Evolutionary conservation across 495 filamentous ascomycete species (phyloP).

Genomic region (Tuber umbilicatum): DNA sequence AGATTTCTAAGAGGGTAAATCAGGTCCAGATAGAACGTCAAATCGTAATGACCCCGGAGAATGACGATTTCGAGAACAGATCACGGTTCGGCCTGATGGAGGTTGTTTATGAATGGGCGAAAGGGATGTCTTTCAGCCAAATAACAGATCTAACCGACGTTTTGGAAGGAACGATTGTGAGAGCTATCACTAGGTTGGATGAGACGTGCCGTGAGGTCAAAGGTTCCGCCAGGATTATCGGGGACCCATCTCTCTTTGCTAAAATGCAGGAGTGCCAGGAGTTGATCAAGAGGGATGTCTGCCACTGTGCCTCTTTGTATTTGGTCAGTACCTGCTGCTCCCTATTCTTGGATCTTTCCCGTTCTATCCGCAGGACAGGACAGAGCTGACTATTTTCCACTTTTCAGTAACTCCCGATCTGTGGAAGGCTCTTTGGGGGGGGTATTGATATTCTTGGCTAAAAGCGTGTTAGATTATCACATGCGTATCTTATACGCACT

Average conservation of each 20-base stretch:
- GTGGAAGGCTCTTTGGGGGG: neutral
- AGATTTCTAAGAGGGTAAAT: slow-evolving; percentile 85
- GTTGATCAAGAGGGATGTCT: slow-evolving; percentile 92
- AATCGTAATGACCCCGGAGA: slow-evolving; percentile 78
- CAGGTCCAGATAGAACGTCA: slow-evolving; percentile 77
- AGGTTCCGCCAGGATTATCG: slow-evolving; percentile 90
- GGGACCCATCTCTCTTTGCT: slow-evolving; percentile 83
- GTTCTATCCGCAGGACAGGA: neutral
- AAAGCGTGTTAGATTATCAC: slow-evolving; percentile 1
- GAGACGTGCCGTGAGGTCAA: slow-evolving; percentile 97
- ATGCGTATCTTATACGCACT: neutral
- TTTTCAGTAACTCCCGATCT: slow-evolving; percentile 33
- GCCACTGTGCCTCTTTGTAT: slow-evolving; percentile 79
- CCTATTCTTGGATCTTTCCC: neutral
- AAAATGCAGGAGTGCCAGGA: slow-evolving; percentile 98
- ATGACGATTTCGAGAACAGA: slow-evolving; percentile 79
- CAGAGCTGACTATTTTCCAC: slow-evolving; percentile 21
- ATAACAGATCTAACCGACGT: slow-evolving; percentile 97
- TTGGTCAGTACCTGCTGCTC: slow-evolving; percentile 50
- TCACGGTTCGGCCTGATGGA: slow-evolving; percentile 90
- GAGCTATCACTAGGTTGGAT: slow-evolving; percentile 84
- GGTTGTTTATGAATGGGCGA: slow-evolving; percentile 97
- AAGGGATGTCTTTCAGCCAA: slow-evolving; percentile 95
- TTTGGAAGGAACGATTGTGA: slow-evolving; percentile 90
- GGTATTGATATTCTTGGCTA: neutral